Base-by-base conservation (phyloP, 1,284 basidiomycete genomes). In the Leccinum huronense region DNA sequence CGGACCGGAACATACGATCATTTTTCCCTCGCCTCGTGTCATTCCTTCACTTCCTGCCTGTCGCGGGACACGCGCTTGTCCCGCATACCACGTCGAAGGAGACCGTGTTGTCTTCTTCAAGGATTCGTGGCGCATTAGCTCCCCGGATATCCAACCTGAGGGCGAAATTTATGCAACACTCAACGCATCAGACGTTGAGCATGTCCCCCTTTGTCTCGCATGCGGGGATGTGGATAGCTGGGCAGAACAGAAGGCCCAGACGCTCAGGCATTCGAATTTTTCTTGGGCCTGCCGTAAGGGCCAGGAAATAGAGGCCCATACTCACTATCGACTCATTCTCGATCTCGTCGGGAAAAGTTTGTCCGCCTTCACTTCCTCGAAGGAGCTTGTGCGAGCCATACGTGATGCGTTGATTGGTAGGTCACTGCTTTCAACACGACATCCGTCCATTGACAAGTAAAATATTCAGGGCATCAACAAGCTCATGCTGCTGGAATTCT, bases 161-260 rank as follows among this genome's bases (percentile, higher is more conserved):
- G 55, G 55, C 19, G 11, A 57, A 4, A 57, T 57, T 23, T 57
- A 57, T 36, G 55, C 33, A 36, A 31, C 3, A 55, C 53, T 55
- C 53, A 55, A 55, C 30, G 16, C 30, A 16, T 16, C 30, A 55
- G 7, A 31, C 30, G 53, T 55, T 27, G 14, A 55, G 7, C 53
- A 55, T 19, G 53, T 57, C 33, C 33, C 33, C 9, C 10, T 6
- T 34, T 57, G 55, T 27, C 55, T 57, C 10, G 55, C 55, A 36
- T 34, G 55, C 34, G 55, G 55, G n/a, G 55, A 57, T 23, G 33
- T 57, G n/a, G 33, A 34, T 27, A 13, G 55, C 33, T 57, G 55
- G 31, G n/a, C 31, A 19, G 33, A 34, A 36, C 55, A 57, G 55
- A 57, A 57, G 55, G 34, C 55, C 31, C 55, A 57, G n/a, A 57